phyloP scores from a whole-genome alignment of 2,329 filamentous ascomycete species.

The Orbilia javanica region DNA sequence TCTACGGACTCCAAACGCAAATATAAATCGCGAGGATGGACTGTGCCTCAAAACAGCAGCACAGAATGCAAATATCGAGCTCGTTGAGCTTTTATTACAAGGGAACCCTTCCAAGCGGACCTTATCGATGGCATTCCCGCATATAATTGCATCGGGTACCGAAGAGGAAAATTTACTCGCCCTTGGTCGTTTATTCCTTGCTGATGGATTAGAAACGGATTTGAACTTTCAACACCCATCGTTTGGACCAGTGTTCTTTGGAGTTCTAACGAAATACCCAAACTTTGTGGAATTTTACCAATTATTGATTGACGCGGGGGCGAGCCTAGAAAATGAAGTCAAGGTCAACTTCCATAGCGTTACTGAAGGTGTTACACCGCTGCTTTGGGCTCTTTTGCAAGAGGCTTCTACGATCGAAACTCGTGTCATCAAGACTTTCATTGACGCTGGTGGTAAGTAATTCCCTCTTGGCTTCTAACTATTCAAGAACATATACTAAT shows the following conservation, averaged over 20 bases:
- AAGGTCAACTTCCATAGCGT: conserved; percentile 50
- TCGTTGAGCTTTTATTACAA: conserved; percentile 30
- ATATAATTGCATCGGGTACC: conserved; percentile 47
- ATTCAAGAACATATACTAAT: background rate
- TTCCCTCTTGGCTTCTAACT: background rate
- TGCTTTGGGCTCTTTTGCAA: conserved; percentile 51
- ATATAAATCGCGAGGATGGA: conserved; percentile 53
- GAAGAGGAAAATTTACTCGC: conserved; percentile 42
- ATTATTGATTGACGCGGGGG: conserved; percentile 31
- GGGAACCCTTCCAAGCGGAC: conserved; percentile 53
- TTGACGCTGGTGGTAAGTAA: conserved; percentile 48
- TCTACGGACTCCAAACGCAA: conserved; percentile 42
- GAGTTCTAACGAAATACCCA: conserved; percentile 48
- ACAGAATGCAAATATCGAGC: conserved; percentile 44
- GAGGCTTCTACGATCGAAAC: conserved; percentile 20
- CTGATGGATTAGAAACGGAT: conserved; percentile 36
- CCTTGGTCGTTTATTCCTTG: conserved; percentile 32
- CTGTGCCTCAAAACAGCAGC: conserved; percentile 42
- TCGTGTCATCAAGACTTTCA: conserved; percentile 39
- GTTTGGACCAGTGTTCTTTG: conserved; percentile 47
- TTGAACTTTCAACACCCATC: conserved; percentile 54
- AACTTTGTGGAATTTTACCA: conserved; percentile 46
- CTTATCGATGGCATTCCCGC: conserved; percentile 48
- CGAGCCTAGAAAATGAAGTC: conserved; percentile 37
- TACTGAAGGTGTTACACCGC: conserved; percentile 45